Percentiles rank a stretch among this genome's conserved stretches.
Conservation (phyloP, 768 basidiomycete species). For the Krasilnikovozyma curviuscula region DNA sequence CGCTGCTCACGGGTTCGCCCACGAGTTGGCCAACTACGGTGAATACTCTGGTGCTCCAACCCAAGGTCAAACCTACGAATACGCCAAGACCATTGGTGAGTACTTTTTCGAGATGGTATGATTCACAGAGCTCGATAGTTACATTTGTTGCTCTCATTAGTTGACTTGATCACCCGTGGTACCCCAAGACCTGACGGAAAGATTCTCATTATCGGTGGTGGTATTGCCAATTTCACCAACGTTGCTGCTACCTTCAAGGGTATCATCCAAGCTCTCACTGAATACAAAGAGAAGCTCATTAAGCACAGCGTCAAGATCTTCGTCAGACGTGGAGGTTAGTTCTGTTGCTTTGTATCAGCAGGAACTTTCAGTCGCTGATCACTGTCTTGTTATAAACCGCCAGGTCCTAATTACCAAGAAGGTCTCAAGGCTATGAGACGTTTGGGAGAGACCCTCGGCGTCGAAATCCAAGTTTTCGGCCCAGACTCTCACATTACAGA, state of each 20-base stretch:
- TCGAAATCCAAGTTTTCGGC: constrained; percentile 84
- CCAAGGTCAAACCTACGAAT: constrained; percentile 96
- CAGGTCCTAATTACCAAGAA: constrained; percentile 86
- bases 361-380: background rate
- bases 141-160: constrained; percentile 24
- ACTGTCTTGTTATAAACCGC: background rate
- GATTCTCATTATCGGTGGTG: constrained; percentile 97
- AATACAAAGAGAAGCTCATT: constrained; percentile 70
- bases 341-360: background rate
- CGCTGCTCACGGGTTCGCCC: constrained; percentile 79
- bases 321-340: constrained; percentile 71
- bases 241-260: constrained; percentile 99
- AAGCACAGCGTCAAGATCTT: constrained; percentile 78
- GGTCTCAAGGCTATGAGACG: constrained; percentile 95
- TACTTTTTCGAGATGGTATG: constrained; percentile 11
- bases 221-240: constrained; percentile 99
- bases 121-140: background rate
- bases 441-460: constrained; percentile 84
- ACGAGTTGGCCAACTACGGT: constrained; percentile 98
- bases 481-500: constrained; percentile 98
- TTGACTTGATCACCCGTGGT: constrained; percentile 89
- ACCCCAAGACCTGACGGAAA: constrained; percentile 59
- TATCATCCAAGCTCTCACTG: constrained; percentile 90
- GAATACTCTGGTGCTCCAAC: constrained; percentile 98
- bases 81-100: constrained; percentile 90